Evolutionary conservation across 23 red algal species (phyloP).

Genomic region (Agarophyton chilense): DNA sequence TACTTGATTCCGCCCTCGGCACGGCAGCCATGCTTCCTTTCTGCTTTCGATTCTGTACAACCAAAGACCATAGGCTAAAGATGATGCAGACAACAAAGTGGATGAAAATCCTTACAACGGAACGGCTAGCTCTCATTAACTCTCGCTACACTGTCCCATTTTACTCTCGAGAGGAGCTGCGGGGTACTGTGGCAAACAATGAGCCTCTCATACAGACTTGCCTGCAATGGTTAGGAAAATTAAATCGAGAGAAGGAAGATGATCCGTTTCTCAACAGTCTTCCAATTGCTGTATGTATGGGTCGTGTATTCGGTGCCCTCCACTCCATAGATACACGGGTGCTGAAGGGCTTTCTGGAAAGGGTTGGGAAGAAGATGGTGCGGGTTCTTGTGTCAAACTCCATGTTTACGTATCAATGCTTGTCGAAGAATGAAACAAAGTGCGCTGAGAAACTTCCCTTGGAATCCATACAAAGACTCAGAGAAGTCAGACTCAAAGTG

Average conservation of each 20-base stretch:
- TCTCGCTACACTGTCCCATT: background rate
- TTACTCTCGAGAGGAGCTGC: background rate
- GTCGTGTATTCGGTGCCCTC: constrained; percentile 11
- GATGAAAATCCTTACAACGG: background rate
- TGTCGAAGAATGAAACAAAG: background rate
- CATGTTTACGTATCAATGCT: background rate
- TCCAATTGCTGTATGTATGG: constrained; percentile 30
- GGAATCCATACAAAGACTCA: background rate
- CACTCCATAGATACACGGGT: background rate
- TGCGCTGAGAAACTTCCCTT: background rate
- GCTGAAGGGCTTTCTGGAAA: background rate
- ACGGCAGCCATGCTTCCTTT: constrained; percentile 26
- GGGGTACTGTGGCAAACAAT: background rate
- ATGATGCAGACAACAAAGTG: background rate
- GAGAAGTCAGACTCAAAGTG: background rate
- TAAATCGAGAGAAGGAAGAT: background rate
- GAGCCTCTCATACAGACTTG: background rate
- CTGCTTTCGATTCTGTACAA: constrained; percentile 9
- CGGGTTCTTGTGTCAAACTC: background rate
- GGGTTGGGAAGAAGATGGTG: background rate
- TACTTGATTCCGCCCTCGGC: background rate
- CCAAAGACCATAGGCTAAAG: background rate
- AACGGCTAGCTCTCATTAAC: background rate
- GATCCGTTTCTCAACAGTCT: constrained; percentile 5
- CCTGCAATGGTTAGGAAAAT: constrained; percentile 4